Conservation (phyloP, 2,329 filamentous ascomycete genomes). For the Fusarium agapanthi region DNA sequence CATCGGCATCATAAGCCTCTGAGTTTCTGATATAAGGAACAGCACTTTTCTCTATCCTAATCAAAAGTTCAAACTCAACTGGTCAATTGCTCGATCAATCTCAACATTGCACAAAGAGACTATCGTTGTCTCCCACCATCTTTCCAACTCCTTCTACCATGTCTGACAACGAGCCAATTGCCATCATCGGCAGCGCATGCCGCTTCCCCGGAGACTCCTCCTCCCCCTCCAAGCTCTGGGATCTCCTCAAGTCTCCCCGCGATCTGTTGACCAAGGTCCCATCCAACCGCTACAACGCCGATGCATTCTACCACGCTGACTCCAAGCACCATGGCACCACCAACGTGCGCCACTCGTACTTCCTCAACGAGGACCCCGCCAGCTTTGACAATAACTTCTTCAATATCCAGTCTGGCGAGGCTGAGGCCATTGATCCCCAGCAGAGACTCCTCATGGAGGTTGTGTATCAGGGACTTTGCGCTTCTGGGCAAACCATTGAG, state of each 20-base stretch:
- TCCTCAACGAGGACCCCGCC: background rate
- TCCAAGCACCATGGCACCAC: background rate
- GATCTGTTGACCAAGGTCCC: background rate
- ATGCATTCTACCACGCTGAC: background rate
- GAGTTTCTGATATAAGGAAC: background rate
- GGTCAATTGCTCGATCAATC: background rate
- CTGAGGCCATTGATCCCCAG: background rate
- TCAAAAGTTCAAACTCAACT: background rate
- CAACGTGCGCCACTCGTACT: background rate
- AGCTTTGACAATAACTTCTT: slow-evolving; percentile 39
- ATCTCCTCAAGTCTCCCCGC: background rate
- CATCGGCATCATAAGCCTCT: fast-evolving
- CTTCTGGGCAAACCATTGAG: background rate
- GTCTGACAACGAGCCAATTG: slow-evolving; percentile 47
- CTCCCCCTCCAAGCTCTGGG: slow-evolving; percentile 13
- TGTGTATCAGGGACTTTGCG: background rate
- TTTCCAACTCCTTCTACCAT: background rate
- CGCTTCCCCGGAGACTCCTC: slow-evolving; percentile 49
- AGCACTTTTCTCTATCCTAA: background rate
- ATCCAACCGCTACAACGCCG: background rate
- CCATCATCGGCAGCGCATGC: slow-evolving; percentile 51
- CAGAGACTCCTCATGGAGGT: background rate
- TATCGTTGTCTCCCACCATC: background rate
- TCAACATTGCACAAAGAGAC: background rate
- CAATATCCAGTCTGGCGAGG: background rate